A percentile compares a stretch with the other conserved stretches of the same genome.
Evolutionary conservation across 1,139 yeast species (phyloP).

Genomic region (Scheffersomyces segobiensis): DNA sequence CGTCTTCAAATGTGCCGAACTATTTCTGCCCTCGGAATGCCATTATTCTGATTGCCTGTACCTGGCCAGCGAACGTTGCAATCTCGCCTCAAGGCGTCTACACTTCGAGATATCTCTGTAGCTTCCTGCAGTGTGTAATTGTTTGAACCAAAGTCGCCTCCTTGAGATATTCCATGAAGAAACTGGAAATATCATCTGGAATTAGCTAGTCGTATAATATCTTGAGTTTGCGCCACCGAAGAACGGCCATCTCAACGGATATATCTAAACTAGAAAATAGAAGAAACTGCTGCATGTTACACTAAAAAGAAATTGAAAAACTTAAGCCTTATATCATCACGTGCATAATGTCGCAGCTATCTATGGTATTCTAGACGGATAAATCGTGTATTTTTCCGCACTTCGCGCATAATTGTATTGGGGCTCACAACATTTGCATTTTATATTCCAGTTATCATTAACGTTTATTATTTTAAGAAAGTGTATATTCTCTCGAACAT

Average conservation of each 20-base stretch:
- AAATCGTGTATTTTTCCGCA: not conserved
- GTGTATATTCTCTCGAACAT: not conserved
- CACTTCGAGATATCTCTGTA: not conserved
- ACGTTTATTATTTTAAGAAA: not conserved
- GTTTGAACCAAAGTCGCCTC: not conserved
- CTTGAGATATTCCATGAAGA: not conserved
- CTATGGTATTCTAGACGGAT: not conserved
- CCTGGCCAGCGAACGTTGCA: not conserved
- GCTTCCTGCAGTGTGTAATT: not conserved
- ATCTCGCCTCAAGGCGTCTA: not conserved
- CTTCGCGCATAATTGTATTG: not conserved
- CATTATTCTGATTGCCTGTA: too few relatives aligned
- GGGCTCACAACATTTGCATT: not conserved
- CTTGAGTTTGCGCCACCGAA: not conserved
- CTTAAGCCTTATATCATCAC: not conserved
- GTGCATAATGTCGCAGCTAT: not conserved
- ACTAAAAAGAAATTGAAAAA: not conserved
- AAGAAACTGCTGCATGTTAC: not conserved
- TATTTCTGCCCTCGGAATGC: too few relatives aligned
- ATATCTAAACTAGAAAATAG: not conserved
- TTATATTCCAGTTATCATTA: not conserved
- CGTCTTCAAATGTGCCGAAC: too few relatives aligned
- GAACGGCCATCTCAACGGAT: not conserved
- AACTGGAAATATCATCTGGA: not conserved
- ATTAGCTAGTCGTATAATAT: not conserved